Base-by-base conservation (phyloP, 2,329 filamentous ascomycete species). In the Conoideocrella luteorostrata region DNA sequence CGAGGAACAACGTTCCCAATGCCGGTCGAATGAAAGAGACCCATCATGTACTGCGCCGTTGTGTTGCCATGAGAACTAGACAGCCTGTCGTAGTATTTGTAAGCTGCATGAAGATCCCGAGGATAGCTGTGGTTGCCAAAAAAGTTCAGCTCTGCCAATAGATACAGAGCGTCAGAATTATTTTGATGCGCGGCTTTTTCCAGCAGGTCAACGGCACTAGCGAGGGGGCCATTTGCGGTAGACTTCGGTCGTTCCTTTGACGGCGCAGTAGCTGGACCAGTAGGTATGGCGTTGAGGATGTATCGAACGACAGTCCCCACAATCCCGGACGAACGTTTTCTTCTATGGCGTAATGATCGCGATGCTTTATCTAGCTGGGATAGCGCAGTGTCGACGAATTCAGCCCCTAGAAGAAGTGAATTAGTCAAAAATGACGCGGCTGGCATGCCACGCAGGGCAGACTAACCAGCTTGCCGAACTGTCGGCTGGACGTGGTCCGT, bases 111-210 rank as follows among this genome's bases (percentile, higher is more conserved):
- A 53, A 95, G 88, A 60, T 96, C 82, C 51, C 84, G 77, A 2
- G 91, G 90, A 57, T 96, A 78, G 18, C 87, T 86, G 65, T 84
- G 95, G 65, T 97, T 96, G 60, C 93, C 93, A 57, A 93, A 89
- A 65, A 97, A 97, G 69, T 94, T 95, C 75, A 98, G 84, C 61
- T 98, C 88, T 15, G 88, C 93, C 20, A 98, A 75, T 13, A 95
- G 72, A 58, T 85, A 95, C 36, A 97, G 78, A 5, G 93, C 93
- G 62, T 98, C 90, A 2, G 87, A 77, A 58, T 88, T 80, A 51
- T 78, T 77, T 48, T 71, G 65, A 13, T 64, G 62, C 12, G 74
- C 71, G 1, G 77, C 72, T 45, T 72, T 64, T 48, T 78, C 67
- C 17, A 81, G 69, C 18, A 77, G 63, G 43, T 65, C 64, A 20